A percentile compares a stretch with the other conserved stretches of the same genome.
These are phyloP conservation scores for Rosa rugosa DNA, from an alignment of 306 rosid species.

Conservation along the genomic window DNA sequence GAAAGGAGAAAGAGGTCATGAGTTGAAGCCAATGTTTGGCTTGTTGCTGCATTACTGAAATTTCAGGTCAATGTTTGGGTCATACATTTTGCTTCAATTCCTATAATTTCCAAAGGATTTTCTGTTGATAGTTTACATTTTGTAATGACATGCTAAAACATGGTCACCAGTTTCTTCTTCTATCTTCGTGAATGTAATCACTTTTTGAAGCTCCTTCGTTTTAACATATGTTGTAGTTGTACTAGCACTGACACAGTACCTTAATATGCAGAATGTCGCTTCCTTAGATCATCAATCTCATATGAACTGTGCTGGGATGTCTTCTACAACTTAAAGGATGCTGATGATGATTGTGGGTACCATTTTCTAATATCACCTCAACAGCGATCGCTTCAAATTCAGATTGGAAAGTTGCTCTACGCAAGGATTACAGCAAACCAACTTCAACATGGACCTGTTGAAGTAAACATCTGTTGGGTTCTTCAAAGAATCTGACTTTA, in stretches of 20 bases:
- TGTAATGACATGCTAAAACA: neutral
- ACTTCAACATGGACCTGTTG: slow-evolving; percentile 12
- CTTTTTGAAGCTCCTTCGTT: neutral
- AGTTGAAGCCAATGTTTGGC: too few species aligned
- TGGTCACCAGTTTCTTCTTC: too few species aligned
- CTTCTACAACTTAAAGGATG: slow-evolving; percentile 27
- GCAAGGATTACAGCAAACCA: slow-evolving; percentile 11
- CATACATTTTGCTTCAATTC: neutral
- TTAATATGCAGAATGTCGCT: slow-evolving; percentile 25
- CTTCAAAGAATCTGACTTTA: slow-evolving; percentile 25
- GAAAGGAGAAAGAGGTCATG: neutral
- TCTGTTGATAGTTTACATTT: neutral
- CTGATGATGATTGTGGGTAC: slow-evolving; percentile 25
- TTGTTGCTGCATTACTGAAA: slow-evolving; percentile 4
- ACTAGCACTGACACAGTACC: slow-evolving; percentile 12
- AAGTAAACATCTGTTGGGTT: slow-evolving; percentile 5
- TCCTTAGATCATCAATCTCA: slow-evolving; percentile 4
- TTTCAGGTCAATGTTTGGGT: slow-evolving; percentile 8
- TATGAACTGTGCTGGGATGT: slow-evolving; percentile 31
- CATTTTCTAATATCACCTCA: neutral
- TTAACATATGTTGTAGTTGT: neutral
- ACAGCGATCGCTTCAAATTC: slow-evolving; percentile 5
- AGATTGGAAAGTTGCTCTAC: neutral
- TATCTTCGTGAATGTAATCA: too few species aligned
- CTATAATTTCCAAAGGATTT: neutral